These are phyloP conservation scores for Ascochyta clinopodiicola DNA, from an alignment of 2,329 filamentous ascomycete genomes.

Conservation along the genomic window DNA sequence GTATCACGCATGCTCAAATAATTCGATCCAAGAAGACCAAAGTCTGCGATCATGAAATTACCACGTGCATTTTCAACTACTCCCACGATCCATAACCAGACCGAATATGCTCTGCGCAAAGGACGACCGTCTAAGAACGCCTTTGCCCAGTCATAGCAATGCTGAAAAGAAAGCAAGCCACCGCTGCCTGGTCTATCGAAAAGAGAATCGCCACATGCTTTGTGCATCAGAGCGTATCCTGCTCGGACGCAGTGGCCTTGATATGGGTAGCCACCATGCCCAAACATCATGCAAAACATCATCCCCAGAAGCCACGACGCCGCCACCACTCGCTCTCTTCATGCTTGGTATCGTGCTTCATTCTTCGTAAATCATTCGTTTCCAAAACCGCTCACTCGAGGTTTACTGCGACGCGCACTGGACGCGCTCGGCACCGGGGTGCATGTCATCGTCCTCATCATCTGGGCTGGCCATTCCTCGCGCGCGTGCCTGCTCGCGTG, in stretches of 20 bases:
- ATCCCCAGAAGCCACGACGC: constrained; percentile 17
- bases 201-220: background rate
- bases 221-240: background rate
- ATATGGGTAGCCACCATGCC: constrained; percentile 9
- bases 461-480: constrained; percentile 70
- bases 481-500: constrained; percentile 67
- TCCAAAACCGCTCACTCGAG: background rate
- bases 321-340: constrained; percentile 1
- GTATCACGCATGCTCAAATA: background rate
- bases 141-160: constrained; percentile 20
- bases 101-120: constrained; percentile 13
- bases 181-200: constrained; percentile 10
- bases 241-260: constrained; percentile 1
- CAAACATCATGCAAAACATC: constrained; percentile 15
- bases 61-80: constrained; percentile 18
- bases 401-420: constrained; percentile 87
- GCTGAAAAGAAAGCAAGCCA: constrained; percentile 17
- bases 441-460: constrained; percentile 68
- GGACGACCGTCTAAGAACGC: constrained; percentile 18
- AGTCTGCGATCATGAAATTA: constrained; percentile 5
- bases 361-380: constrained; percentile 16
- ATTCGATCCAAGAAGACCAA: background rate
- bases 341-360: constrained; percentile 13
- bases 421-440: constrained; percentile 74
- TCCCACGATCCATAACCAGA: constrained; percentile 4